Evolutionary conservation across 1,284 basidiomycete species (phyloP), one percentile per base, ranked within the genome.

Genomic region (Ceratobasidium sp.): DNA sequence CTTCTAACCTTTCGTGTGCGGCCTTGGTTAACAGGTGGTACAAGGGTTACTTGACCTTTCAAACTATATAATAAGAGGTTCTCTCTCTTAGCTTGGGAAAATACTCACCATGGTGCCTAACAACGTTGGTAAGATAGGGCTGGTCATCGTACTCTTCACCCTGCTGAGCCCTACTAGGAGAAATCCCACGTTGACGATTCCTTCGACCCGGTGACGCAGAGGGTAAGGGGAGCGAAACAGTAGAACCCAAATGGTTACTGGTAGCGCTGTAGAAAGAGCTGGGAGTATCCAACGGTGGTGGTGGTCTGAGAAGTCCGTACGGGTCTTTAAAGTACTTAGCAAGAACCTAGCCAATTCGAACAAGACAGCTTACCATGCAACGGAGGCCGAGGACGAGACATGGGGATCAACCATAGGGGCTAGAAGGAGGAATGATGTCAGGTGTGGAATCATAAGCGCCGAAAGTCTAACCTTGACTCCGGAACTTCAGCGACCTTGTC

Each of bases 381-480:
- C 62, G 73, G 73, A 75, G 73, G 73, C 73, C 73, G 73, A 65
- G 73, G 73, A 41, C 73, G 73, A 65, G 73, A 65, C 73, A 75
- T 75, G 73, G 50, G 59, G 50, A 55, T 54, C 41, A 50, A 46
- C 10, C 38, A 59, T 50, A 41, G 41, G 48, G 50, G 33, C 59
- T 30, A 38, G 38, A 38, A 23, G 33, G 35, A 46, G 35, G 59
- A 54, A 65, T 75, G 73, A 75, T 75, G 73, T 75, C 73, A 75
- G 60, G 60, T 33, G 38, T 30, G 8, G 38, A 44, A 20, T 33
- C 10, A 4, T 64, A 64, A 64, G 60, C 60, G 60, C 60, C 35
- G 38, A 44, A 64, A 64, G 60, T 64, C 60, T 64, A 64, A 41
- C 60, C 3, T 44, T 18, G 33, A 38, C 59, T 18, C 35, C 38